Evolutionary conservation across 306 rosid species (phyloP).

Genomic region (Malus domestica): ASM211411v1 NC_041794.1:31409501-31410000

Average conservation of each 20-base stretch:
- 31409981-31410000: slow-evolving; percentile 96
- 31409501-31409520: neutral
- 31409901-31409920: slow-evolving; percentile 74
- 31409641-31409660: slow-evolving; percentile 96
- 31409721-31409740: neutral
- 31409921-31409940: slow-evolving; percentile 98
- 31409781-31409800: neutral
- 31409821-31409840: neutral
- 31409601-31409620: slow-evolving; percentile 98
- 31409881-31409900: slow-evolving; percentile 5
- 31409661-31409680: slow-evolving; percentile 96
- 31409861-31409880: neutral
- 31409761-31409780: neutral
- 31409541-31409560: slow-evolving; percentile 2
- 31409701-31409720: slow-evolving; percentile 2
- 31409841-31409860: neutral
- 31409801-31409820: neutral
- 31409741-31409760: neutral
- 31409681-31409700: slow-evolving; percentile 59
- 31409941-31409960: slow-evolving; percentile 83
- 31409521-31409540: neutral
- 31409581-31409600: slow-evolving; percentile 17
- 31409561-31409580: slow-evolving; percentile 8
- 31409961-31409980: slow-evolving; percentile 98
- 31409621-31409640: slow-evolving; percentile 97